Conservation (phyloP, 2,329 filamentous ascomycete species). For the Arthrinium phaeospermum region DNA sequence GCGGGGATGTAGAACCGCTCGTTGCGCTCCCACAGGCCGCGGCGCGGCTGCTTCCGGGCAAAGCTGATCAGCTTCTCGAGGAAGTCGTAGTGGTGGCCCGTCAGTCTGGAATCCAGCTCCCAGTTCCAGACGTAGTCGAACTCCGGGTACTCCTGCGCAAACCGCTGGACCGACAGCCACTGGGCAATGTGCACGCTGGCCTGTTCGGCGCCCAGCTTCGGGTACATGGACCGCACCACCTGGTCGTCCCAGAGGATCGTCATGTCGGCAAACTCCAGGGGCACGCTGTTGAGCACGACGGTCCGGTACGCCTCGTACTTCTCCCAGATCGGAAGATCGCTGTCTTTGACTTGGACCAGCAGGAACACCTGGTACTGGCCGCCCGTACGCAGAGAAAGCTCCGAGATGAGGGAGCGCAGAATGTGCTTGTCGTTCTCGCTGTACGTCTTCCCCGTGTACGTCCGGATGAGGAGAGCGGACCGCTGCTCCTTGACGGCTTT, state of each 20-base stretch:
- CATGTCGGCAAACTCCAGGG: constrained; percentile 72
- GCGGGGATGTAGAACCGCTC: constrained; percentile 76
- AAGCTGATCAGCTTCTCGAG: constrained; percentile 69
- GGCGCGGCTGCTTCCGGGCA: constrained; percentile 70
- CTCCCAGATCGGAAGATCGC: constrained; percentile 62
- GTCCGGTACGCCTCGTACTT: constrained; percentile 63
- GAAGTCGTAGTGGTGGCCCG: constrained; percentile 82
- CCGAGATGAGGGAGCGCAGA: constrained; percentile 79
- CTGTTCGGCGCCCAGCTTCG: constrained; percentile 66
- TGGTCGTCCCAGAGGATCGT: constrained; percentile 76
- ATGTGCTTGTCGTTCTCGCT: constrained; percentile 80
- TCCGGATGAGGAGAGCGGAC: constrained; percentile 77
- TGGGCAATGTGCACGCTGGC: constrained; percentile 65
- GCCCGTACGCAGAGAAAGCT: constrained; percentile 76
- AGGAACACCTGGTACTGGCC: constrained; percentile 83
- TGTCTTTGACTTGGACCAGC: constrained; percentile 78
- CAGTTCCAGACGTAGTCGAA: constrained; percentile 88
- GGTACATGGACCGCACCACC: constrained; percentile 79
- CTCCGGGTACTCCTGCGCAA: constrained; percentile 76
- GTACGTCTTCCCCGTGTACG: constrained; percentile 77
- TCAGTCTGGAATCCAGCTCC: constrained; percentile 83
- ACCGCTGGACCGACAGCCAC: constrained; percentile 77
- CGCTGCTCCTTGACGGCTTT: constrained; percentile 50
- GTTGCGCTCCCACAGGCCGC: constrained; percentile 75
- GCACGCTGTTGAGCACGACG: constrained; percentile 67